phyloP scores from a whole-genome alignment of 139 green algal genomes.

The Chlamydomonas incerta region DNA sequence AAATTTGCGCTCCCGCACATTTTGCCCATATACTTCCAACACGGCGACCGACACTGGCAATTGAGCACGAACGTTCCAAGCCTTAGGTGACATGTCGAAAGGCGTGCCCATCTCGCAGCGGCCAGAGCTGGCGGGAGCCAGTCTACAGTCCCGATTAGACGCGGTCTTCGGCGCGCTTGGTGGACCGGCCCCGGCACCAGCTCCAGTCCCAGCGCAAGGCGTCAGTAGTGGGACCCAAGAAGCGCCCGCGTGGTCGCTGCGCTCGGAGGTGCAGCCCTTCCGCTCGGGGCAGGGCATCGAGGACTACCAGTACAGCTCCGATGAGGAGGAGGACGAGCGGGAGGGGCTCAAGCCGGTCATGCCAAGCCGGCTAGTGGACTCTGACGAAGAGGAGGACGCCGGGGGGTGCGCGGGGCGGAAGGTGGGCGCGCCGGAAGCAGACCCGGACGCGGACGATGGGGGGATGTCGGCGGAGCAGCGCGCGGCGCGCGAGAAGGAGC shows the following conservation, averaged over 20 bases:
- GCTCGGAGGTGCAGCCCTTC: slow-evolving; percentile 9
- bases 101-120: slow-evolving; percentile 14
- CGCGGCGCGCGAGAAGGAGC: neutral
- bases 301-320: slow-evolving; percentile 15
- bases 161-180: slow-evolving; percentile 8
- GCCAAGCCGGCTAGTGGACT: slow-evolving; percentile 15
- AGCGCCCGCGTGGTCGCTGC: neutral
- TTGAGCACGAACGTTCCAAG: too few relatives aligned
- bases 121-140: slow-evolving; percentile 16
- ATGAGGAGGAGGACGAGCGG: slow-evolving; percentile 8
- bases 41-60: too few relatives aligned
- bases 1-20: too few relatives aligned
- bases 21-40: too few relatives aligned
- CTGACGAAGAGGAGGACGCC: slow-evolving; percentile 13
- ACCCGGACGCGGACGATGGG: neutral
- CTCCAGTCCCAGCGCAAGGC: too few relatives aligned
- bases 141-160: neutral
- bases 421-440: too few relatives aligned
- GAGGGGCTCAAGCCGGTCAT: slow-evolving; percentile 20
- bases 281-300: neutral
- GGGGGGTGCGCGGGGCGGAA: neutral
- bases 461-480: neutral
- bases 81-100: neutral
- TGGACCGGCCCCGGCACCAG: neutral
- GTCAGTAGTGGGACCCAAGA: neutral